Evolutionary conservation across 345 rosid genomes (phyloP).

Genomic region (Rhodamnia rubescens): DNA sequence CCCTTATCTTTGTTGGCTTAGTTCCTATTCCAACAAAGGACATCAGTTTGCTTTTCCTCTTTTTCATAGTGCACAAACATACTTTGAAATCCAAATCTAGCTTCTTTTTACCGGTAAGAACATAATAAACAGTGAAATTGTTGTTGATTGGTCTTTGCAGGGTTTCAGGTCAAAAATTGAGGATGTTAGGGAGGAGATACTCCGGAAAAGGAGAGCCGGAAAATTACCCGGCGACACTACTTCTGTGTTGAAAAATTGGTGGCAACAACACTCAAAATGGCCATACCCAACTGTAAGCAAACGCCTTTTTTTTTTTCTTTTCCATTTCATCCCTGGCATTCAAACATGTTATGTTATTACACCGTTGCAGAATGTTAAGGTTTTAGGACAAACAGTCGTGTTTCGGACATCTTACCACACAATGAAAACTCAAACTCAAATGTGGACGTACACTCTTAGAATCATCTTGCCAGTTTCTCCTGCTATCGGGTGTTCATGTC

Average conservation of each 20-base stretch:
- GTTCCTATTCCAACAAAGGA: not conserved
- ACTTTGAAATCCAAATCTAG: not conserved
- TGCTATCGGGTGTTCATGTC: not conserved
- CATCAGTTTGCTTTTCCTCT: not conserved
- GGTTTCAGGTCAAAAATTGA: constrained; percentile 91
- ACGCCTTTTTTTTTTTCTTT: not conserved
- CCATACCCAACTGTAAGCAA: constrained; percentile 92
- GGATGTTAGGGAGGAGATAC: constrained; percentile 95
- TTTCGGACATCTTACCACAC: not conserved
- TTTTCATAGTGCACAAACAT: not conserved
- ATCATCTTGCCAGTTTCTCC: not conserved
- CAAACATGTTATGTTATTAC: not conserved
- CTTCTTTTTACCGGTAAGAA: not conserved
- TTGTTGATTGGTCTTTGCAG: constrained; percentile 13
- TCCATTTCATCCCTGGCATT: not conserved
- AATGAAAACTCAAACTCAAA: not conserved
- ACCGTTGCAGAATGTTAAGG: not conserved
- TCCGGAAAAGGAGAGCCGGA: constrained; percentile 94
- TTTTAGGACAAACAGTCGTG: not conserved
- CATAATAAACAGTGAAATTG: not conserved
- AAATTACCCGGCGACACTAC: constrained; percentile 98
- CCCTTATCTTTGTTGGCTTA: not conserved
- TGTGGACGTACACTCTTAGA: not conserved
- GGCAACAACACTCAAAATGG: constrained; percentile 98
- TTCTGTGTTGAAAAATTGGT: constrained; percentile 84